A percentile compares a stretch with the other conserved stretches of the same genome.
phyloP scores from a whole-genome alignment of 2,329 filamentous ascomycete genomes.

The Ophiosphaerella herpotricha region DNA sequence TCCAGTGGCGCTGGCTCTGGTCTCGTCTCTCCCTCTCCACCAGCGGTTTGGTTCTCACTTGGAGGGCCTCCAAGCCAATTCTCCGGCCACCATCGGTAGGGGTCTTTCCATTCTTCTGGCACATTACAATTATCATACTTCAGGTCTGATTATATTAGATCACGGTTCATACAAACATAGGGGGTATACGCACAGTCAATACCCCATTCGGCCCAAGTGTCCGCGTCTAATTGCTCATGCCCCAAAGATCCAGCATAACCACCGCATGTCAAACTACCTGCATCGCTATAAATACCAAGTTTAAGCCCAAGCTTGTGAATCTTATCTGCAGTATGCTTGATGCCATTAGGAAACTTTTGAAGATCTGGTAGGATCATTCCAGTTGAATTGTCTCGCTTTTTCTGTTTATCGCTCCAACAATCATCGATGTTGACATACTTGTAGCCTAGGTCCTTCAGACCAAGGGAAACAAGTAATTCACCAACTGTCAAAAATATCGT shows the following conservation, averaged over 20 bases:
- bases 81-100: slow-evolving; percentile 49
- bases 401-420: slow-evolving; percentile 57
- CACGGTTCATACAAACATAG: not conserved
- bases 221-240: slow-evolving; percentile 61
- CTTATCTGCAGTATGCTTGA: slow-evolving; percentile 57
- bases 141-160: slow-evolving; percentile 15
- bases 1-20: slow-evolving; percentile 47
- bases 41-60: slow-evolving; percentile 47
- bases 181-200: slow-evolving; percentile 26
- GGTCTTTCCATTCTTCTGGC: slow-evolving; percentile 46
- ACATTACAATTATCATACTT: slow-evolving; percentile 45
- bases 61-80: slow-evolving; percentile 36
- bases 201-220: slow-evolving; percentile 53
- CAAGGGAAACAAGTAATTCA: slow-evolving; percentile 19
- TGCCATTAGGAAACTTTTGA: slow-evolving; percentile 63
- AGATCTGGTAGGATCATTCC: slow-evolving; percentile 50
- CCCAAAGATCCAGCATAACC: slow-evolving; percentile 62
- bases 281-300: slow-evolving; percentile 65
- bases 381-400: slow-evolving; percentile 42
- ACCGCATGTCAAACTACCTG: slow-evolving; percentile 57
- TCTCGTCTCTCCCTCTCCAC: slow-evolving; percentile 26
- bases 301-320: slow-evolving; percentile 64
- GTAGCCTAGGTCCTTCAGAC: slow-evolving; percentile 25
- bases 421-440: slow-evolving; percentile 64
- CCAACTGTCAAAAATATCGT: slow-evolving; percentile 22